phyloP scores from a whole-genome alignment of 1,139 yeast genomes.

The Geotrichum phurueaensis region DNA sequence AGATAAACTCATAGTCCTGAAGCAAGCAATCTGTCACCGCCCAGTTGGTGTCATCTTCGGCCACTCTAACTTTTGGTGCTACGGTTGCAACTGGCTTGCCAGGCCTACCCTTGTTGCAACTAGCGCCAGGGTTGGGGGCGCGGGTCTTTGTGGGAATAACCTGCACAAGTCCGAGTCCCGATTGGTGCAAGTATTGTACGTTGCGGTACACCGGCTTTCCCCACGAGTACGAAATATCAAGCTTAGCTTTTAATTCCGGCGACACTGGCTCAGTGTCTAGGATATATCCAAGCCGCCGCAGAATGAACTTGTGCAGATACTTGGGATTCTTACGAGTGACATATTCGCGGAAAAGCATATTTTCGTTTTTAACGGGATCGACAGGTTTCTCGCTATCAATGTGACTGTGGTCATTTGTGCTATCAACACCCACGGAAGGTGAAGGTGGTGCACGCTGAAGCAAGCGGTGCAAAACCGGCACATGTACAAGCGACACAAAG shows the following conservation, averaged over 20 bases:
- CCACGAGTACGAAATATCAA: conserved; percentile 77
- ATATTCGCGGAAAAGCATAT: background rate
- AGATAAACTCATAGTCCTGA: background rate
- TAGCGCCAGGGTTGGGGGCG: background rate
- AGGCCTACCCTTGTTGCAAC: background rate
- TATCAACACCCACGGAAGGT: background rate
- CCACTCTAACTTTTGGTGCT: background rate
- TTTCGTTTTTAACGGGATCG: background rate
- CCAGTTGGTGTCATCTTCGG: background rate
- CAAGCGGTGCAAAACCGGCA: background rate
- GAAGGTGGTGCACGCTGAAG: background rate
- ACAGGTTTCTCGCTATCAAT: background rate
- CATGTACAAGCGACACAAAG: conserved; percentile 59
- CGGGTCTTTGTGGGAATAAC: conserved; percentile 60
- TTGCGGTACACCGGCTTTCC: conserved; percentile 76
- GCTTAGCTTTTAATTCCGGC: conserved; percentile 30
- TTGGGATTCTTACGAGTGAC: conserved; percentile 37
- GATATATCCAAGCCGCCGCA: conserved; percentile 65
- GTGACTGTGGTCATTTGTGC: background rate
- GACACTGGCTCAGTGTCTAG: conserved; percentile 66
- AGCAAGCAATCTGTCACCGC: background rate
- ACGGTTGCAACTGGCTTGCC: background rate
- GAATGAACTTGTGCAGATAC: conserved; percentile 55
- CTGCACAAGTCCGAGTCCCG: conserved; percentile 88
- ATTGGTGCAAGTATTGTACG: conserved; percentile 81